These are phyloP conservation scores for Porphyrellus cyaneotinctus DNA, from an alignment of 768 basidiomycete species.

Conservation along the genomic window DNA sequence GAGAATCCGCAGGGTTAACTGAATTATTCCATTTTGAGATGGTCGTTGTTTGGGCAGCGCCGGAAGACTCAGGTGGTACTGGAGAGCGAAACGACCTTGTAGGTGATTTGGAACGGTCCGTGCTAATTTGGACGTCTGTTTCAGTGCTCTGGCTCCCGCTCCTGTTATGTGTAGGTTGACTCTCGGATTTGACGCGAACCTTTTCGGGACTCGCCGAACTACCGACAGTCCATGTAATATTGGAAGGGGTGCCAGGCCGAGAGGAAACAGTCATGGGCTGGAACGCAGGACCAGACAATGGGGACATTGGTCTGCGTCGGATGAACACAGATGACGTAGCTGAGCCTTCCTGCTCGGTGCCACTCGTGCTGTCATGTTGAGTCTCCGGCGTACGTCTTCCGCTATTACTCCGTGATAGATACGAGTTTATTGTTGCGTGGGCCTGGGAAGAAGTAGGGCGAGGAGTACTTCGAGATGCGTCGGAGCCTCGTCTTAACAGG, in stretches of 20 bases:
- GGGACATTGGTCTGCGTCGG: slow-evolving; percentile 68
- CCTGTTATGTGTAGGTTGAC: slow-evolving; percentile 42
- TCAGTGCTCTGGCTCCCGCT: slow-evolving; percentile 56
- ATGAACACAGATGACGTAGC: slow-evolving; percentile 50
- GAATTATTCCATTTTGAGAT: slow-evolving; percentile 29
- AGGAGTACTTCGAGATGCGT: slow-evolving; percentile 46
- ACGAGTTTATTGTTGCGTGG: slow-evolving; percentile 39
- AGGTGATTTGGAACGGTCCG: slow-evolving; percentile 39
- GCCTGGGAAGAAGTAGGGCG: slow-evolving; percentile 46
- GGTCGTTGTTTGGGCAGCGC: slow-evolving; percentile 33
- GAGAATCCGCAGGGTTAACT: slow-evolving; percentile 34
- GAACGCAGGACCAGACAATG: slow-evolving; percentile 56
- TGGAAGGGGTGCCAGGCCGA: slow-evolving; percentile 62
- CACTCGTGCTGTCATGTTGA: slow-evolving; percentile 34
- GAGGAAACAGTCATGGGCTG: slow-evolving; percentile 57
- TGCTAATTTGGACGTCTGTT: slow-evolving; percentile 20
- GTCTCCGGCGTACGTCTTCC: slow-evolving; percentile 65
- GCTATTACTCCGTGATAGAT: slow-evolving; percentile 56
- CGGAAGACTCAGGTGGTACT: slow-evolving; percentile 57
- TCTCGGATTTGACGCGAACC: slow-evolving; percentile 29
- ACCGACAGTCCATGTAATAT: slow-evolving; percentile 63
- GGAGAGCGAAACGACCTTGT: slow-evolving; percentile 53
- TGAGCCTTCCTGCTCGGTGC: slow-evolving; percentile 40
- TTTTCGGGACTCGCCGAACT: slow-evolving; percentile 32
- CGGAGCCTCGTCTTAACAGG: slow-evolving; percentile 52